Conservation (phyloP, 306 rosid genomes). For the Dalbergia cultrata region DNA sequence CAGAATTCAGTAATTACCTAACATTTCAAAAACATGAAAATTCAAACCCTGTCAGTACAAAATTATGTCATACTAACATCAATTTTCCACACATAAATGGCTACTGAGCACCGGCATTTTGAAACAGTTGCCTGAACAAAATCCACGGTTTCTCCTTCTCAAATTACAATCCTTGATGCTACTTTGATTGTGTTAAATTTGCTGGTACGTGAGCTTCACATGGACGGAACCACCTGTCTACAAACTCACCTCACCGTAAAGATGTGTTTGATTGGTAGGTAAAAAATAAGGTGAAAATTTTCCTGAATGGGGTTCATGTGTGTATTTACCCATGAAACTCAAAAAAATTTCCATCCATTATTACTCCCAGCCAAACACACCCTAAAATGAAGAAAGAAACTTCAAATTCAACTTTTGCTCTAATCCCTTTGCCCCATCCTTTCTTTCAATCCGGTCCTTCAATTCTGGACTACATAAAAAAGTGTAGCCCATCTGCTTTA, state of each 20-base stretch:
- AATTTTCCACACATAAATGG: background rate
- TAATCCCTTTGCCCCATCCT: background rate
- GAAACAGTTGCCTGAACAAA: constrained; percentile 22
- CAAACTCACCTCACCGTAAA: too few species aligned
- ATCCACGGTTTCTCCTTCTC: background rate
- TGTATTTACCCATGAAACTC: too few species aligned
- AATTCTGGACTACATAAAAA: background rate
- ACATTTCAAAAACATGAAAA: constrained; percentile 24
- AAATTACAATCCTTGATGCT: constrained; percentile 22
- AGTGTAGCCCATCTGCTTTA: background rate
- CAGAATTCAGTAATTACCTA: constrained; percentile 97
- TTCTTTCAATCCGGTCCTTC: constrained; percentile 8
- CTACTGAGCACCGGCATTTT: background rate
- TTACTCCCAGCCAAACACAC: too few species aligned
- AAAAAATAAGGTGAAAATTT: too few species aligned
- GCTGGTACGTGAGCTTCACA: background rate
- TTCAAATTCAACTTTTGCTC: background rate
- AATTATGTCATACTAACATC: background rate
- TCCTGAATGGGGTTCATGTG: too few species aligned
- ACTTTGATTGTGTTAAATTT: constrained; percentile 5
- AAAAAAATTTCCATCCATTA: too few species aligned
- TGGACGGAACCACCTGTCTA: too few species aligned
- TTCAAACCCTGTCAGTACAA: background rate
- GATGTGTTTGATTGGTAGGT: too few species aligned
- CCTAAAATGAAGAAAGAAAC: background rate